Base-by-base conservation (phyloP, 208 protist species). In the Wallacemonas sp. region DNA sequence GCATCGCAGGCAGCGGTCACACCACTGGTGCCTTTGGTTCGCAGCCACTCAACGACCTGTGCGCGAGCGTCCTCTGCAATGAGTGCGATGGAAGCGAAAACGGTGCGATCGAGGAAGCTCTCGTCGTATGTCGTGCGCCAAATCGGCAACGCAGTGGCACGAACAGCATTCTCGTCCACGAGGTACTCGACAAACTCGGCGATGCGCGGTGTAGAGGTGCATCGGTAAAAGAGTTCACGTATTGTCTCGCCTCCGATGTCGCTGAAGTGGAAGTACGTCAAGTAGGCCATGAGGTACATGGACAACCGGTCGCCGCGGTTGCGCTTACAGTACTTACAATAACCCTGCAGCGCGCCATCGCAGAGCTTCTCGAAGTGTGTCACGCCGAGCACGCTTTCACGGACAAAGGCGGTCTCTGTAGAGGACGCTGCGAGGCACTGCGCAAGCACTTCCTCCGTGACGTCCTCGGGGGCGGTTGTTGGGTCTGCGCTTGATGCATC, bases 241-340 rank as follows among this genome's bases (percentile, higher is more conserved):
- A 92, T 52, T 24, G 58, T 46, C 1, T 77, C 60, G 10, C 70
- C 75, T 27, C 80, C 81, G 12, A 94, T 30, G 1, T 71, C 52
- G 19, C 37, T 57, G 59, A 87, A 90, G 30, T 75, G 68, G 54
- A 92, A 94, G n/a, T 91, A 63, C 24, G 91, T 36, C 26, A 94
- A 37, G 68, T 91, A 92, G 2, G 85, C 81, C 3, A 86, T 76
- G 36, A 94, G 70, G 45, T 89, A 85, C 81, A 94, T 89, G 22
- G 85, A 70, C 12, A 63, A 17, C 24, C 52, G 73, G 62, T 78
- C 60, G 5, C 54, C 57, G n/a, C 63, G 57, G 62, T 85, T 91
- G 53, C 83, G 85, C 37, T 86, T 87, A 52, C 73, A 69, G 50
- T 73, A 77, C 54, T 75, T 71, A 36, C 83, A 86, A 64, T 89